A percentile compares a stretch with the other conserved stretches of the same genome.
Conservation (phyloP, 2,329 filamentous ascomycete species). For the Leptographium radiaticola region DNA sequence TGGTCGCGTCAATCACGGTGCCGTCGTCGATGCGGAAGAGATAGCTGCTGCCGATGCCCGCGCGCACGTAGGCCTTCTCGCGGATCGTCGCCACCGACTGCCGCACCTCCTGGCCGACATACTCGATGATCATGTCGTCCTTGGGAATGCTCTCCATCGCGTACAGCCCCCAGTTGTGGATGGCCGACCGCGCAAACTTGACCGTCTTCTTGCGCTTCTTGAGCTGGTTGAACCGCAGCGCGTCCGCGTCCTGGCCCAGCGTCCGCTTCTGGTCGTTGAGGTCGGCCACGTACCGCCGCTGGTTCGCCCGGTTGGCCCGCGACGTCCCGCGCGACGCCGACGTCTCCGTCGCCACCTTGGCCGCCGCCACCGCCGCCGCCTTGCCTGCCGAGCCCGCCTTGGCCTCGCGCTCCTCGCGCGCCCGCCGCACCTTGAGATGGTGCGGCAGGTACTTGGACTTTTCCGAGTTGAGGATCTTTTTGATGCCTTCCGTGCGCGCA, state of each 20-base stretch:
- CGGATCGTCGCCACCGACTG: constrained; percentile 96
- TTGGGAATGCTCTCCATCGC: constrained; percentile 94
- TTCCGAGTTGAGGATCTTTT: constrained; percentile 92
- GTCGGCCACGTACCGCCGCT: constrained; percentile 85
- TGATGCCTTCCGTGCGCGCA: constrained; percentile 83
- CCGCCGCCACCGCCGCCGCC: constrained; percentile 54
- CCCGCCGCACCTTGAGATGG: constrained; percentile 90
- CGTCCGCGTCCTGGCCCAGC: constrained; percentile 71
- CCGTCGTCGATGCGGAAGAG: constrained; percentile 97
- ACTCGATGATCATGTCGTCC: constrained; percentile 99
- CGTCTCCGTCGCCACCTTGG: constrained; percentile 66
- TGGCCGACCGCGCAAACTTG: constrained; percentile 92
- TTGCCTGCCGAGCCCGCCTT: constrained; percentile 50
- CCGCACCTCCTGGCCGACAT: constrained; percentile 92
- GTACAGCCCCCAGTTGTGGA: constrained; percentile 97
- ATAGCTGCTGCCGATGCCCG: constrained; percentile 93
- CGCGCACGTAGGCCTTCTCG: constrained; percentile 84
- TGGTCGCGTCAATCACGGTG: constrained; percentile 94
- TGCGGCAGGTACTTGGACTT: constrained; percentile 98
- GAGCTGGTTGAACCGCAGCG: constrained; percentile 94
- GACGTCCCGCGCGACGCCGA: constrained; percentile 78
- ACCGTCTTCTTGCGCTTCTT: constrained; percentile 99
- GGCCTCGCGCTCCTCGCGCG: constrained; percentile 79
- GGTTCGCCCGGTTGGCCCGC: constrained; percentile 86
- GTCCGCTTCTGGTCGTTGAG: constrained; percentile 91